A percentile compares a stretch with the other conserved stretches of the same genome.
Evolutionary conservation across 2,329 filamentous ascomycete genomes (phyloP).

Genomic region (Rhexocercosporidium sp.): DNA sequence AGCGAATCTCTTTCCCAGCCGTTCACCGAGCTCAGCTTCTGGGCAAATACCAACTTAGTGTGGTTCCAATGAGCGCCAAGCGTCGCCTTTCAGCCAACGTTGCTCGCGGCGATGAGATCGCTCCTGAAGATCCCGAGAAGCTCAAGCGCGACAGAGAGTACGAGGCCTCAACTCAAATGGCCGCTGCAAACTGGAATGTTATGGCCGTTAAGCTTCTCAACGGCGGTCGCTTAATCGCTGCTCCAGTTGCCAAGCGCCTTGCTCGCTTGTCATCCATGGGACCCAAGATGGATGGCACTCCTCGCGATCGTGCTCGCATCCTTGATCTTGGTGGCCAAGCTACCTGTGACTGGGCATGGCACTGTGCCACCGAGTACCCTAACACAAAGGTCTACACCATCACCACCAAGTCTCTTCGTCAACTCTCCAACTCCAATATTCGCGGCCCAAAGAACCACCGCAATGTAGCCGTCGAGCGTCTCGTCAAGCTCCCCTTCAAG

Average conservation of each 20-base stretch:
- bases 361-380: constrained; percentile 84
- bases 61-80: constrained; percentile 70
- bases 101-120: constrained; percentile 70
- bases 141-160: constrained; percentile 76
- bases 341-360: constrained; percentile 95
- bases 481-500: constrained; percentile 84
- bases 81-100: constrained; percentile 76
- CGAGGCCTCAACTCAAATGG: constrained; percentile 77
- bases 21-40: constrained; percentile 81
- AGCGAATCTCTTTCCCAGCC: constrained; percentile 74
- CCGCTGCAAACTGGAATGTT: constrained; percentile 64
- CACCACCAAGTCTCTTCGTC: constrained; percentile 72
- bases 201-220: constrained; percentile 65
- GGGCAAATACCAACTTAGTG: constrained; percentile 81
- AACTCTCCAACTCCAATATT: constrained; percentile 75
- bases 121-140: constrained; percentile 67
- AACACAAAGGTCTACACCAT: constrained; percentile 88
- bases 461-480: constrained; percentile 75
- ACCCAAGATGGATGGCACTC: constrained; percentile 49
- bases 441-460: constrained; percentile 88
- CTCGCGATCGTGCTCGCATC: constrained; percentile 66
- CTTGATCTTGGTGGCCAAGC: constrained; percentile 87
- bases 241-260: constrained; percentile 67
- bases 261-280: constrained; percentile 58
- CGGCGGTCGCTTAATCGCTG: constrained; percentile 67